Evolutionary conservation across 106 monocot species (phyloP), one percentile per base, ranked within the genome.

Genomic region (Platanthera guangdongensis): DNA sequence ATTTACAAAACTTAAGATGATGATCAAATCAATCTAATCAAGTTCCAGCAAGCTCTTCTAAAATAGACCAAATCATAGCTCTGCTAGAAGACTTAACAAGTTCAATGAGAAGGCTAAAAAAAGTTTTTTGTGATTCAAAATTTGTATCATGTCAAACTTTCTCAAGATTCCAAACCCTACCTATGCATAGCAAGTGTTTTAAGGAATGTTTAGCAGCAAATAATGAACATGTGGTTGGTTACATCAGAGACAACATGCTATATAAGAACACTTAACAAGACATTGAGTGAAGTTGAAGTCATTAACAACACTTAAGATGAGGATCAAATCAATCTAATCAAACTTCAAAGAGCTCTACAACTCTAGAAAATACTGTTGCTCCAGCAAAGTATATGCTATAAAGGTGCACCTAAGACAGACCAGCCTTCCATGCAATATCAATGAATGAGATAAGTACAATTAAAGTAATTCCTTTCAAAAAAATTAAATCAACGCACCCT

Each of bases 401-500:
- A 19, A 30, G 59, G 11, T 1, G 32, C 39, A 65, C 13, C 18
- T 65, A n/a, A 65, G 65, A 25, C 32, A 1, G 11, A 32, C 0
- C 32, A 65, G 25, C 65, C 30, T 30, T 65, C 32, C 7, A 65
- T 6, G 65, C 25, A 65, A 65, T 4, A 11, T 65, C 65, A 65
- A 25, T 32, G 4, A 32, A 65, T 32, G 30, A 70, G n/a, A 70
- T 32, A 69, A 69, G 46, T 68, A 68, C 4, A 68, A 25, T 10
- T 39, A 70, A 70, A 70, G n/a, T 6, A n/a, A 62, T n/a, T 62
- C 16, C 16, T 25, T 16, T 9, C 3, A 30, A 57, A 55, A 2
- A 2, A 59, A 47, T 28, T 28, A 19, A 51, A 71, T 19, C 11
- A 25, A 32, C 64, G 47, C 19, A 97, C 96, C 91, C 84, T 97